Conservation (phyloP, 371 early-diverging fungal genomes). For the Catenaria anguillulae region DNA sequence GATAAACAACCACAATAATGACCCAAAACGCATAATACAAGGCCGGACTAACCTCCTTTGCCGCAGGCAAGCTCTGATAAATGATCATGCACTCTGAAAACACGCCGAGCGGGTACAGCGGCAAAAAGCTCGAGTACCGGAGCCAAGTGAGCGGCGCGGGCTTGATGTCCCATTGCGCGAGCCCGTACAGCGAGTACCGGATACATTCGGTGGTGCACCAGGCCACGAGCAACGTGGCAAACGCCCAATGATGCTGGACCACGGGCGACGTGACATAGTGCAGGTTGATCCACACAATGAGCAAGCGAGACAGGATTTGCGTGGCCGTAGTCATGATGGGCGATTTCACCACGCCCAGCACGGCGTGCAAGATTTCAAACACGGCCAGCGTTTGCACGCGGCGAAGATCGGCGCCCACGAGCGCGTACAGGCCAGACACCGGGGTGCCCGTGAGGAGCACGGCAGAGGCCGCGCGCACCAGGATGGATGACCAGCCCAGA, state of each 20-base stretch:
- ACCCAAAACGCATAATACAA: not conserved
- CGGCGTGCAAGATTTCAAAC: not conserved
- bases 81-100: not conserved
- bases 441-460: not conserved
- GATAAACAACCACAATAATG: not conserved
- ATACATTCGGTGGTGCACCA: not conserved
- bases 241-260: not conserved
- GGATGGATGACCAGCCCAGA: not conserved
- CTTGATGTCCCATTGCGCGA: not conserved
- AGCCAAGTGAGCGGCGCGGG: not conserved
- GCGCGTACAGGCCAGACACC: not conserved
- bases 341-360: conserved; percentile 1
- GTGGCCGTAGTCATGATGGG: not conserved
- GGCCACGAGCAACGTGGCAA: not conserved
- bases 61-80: not conserved
- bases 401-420: not conserved
- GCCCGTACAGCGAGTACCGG: not conserved
- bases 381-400: conserved; percentile 1
- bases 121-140: not conserved
- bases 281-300: conserved; percentile 1
- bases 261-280: not conserved
- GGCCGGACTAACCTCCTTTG: not conserved
- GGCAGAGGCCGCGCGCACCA: not conserved
- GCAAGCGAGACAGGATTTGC: not conserved
- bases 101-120: conserved; percentile 6